These are phyloP conservation scores for Cryptomeria japonica DNA, from an alignment of 75 land plant genomes.

Conservation along the genomic window DNA sequence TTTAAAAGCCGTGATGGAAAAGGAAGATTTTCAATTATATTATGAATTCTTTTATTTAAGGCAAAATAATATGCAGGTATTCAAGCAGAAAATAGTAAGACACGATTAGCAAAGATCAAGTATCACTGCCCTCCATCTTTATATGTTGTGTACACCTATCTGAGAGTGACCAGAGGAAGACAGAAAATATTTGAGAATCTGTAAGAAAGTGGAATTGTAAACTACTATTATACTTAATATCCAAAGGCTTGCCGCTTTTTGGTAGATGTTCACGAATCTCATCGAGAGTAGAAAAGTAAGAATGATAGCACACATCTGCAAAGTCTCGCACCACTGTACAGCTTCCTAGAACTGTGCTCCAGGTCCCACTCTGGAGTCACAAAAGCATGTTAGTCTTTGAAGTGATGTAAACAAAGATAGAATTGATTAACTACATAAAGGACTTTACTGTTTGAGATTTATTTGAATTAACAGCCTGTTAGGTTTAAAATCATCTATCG, in stretches of 20 bases:
- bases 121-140: background rate
- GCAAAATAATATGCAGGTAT: background rate
- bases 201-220: background rate
- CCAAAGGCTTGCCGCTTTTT: constrained; percentile 56
- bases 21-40: background rate
- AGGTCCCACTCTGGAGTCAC: constrained; percentile 74
- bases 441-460: background rate
- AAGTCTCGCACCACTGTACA: constrained; percentile 86
- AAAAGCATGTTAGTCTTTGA: constrained; percentile 1
- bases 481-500: background rate
- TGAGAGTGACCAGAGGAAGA: background rate
- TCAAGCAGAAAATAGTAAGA: background rate
- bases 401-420: background rate
- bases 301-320: constrained; percentile 82
- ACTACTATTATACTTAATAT: constrained; percentile 60
- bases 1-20: background rate
- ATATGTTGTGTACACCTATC: background rate
- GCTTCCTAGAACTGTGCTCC: constrained; percentile 61
- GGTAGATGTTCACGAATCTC: constrained; percentile 55
- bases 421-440: background rate
- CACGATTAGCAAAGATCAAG: background rate
- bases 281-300: constrained; percentile 71
- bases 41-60: background rate
- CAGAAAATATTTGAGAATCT: background rate
- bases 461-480: background rate